Conservation (phyloP, 2,329 filamentous ascomycete genomes). For the Exophiala sp. region DNA sequence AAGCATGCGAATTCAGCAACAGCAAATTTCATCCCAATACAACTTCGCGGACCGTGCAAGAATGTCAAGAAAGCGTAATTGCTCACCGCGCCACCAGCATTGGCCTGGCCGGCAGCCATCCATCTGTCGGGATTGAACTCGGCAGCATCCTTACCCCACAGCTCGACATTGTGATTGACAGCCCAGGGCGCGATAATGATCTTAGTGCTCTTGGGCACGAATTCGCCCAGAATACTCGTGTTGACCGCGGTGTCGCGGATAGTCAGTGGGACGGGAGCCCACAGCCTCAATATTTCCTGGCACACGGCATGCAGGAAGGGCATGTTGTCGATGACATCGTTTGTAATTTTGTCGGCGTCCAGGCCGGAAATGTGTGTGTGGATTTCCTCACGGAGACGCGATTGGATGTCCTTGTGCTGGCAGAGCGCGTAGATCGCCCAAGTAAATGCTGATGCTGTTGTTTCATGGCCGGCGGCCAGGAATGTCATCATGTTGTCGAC, state of each 20-base stretch:
- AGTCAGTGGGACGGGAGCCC: conserved; percentile 68
- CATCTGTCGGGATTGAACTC: conserved; percentile 78
- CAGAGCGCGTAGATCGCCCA: conserved; percentile 32
- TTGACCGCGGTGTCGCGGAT: conserved; percentile 62
- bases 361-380: conserved; percentile 31
- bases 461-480: conserved; percentile 61
- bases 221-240: conserved; percentile 62
- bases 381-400: conserved; percentile 29
- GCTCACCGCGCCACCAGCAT: conserved; percentile 65
- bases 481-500: conserved; percentile 90
- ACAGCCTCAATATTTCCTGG: conserved; percentile 71
- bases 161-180: conserved; percentile 62
- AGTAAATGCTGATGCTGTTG: conserved; percentile 31
- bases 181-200: conserved; percentile 64
- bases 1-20: conserved; percentile 81
- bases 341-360: conserved; percentile 27
- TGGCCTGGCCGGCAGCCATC: conserved; percentile 51
- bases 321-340: conserved; percentile 62
- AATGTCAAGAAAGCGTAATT: conserved; percentile 76
- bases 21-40: conserved; percentile 45
- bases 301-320: conserved; percentile 78
- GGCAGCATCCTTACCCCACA: conserved; percentile 74
- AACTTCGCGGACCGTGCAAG: conserved; percentile 57
- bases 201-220: conserved; percentile 67
- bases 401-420: conserved; percentile 30